phyloP scores from a whole-genome alignment of 2,329 filamentous ascomycete species.

The Hymenoscyphus fraxineus region DNA sequence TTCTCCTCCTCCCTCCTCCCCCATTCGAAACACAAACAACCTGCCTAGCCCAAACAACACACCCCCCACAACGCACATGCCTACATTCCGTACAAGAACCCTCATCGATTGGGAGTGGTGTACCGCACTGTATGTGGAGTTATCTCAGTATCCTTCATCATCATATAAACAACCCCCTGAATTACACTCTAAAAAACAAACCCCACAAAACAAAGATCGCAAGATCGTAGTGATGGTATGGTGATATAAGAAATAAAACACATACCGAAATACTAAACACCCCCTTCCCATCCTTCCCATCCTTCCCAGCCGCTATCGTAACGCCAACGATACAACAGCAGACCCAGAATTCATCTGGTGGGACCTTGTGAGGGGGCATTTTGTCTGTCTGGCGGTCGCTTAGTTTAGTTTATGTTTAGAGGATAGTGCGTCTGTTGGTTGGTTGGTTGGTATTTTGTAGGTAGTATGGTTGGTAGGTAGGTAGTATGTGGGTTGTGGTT shows the following conservation, averaged over 20 bases:
- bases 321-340: slow-evolving; percentile 16
- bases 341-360: slow-evolving; percentile 25
- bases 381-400: background rate
- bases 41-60: slow-evolving; percentile 12
- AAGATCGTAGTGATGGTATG: no score
- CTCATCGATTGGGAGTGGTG: background rate
- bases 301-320: no score
- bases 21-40: background rate
- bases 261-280: slow-evolving; percentile 1
- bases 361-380: slow-evolving; percentile 8
- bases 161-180: no score
- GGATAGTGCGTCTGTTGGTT: background rate
- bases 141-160: no score
- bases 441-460: background rate
- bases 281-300: background rate
- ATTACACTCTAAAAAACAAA: no score
- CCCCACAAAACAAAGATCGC: no score
- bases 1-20: background rate
- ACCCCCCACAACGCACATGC: slow-evolving; percentile 7
- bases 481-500: no score
- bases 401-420: background rate
- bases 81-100: slow-evolving; percentile 7
- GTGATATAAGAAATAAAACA: no score
- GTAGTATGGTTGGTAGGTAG: no score
- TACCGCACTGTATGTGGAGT: slow-evolving; percentile 4